These are phyloP conservation scores for Cetraspora pellucida DNA, from an alignment of 192 early-diverging fungal species.

Conservation along the genomic window DNA sequence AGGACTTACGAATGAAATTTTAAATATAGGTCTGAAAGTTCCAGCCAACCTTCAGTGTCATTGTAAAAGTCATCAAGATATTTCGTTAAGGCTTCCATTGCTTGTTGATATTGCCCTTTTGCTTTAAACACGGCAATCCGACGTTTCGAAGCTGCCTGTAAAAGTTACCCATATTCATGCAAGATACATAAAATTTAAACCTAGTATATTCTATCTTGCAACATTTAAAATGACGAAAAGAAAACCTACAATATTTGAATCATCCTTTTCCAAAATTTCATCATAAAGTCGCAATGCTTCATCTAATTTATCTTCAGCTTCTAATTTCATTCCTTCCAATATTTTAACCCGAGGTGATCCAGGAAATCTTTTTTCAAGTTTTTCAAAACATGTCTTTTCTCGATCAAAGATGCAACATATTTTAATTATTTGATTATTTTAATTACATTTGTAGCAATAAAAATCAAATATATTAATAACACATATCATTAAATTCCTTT, in stretches of 20 bases:
- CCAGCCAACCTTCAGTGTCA: conserved; percentile 90
- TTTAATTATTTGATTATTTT: too few species aligned
- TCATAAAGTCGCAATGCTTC: conserved; percentile 74
- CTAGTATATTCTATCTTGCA: too few species aligned
- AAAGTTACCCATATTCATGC: too few species aligned
- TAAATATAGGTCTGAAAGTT: conserved; percentile 78
- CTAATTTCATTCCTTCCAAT: conserved; percentile 77
- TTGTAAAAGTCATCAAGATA: conserved; percentile 85
- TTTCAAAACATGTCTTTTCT: conserved; percentile 56
- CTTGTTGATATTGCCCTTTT: conserved; percentile 66
- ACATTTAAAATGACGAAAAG: too few species aligned
- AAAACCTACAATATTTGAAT: conserved; percentile 68
- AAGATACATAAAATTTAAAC: too few species aligned
- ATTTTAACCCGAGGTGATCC: conserved; percentile 70
- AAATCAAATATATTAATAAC: not conserved
- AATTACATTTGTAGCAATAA: not conserved
- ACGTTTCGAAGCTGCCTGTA: conserved; percentile 69
- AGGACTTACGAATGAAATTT: conserved; percentile 57
- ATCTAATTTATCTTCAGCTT: conserved; percentile 71
- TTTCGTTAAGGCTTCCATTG: conserved; percentile 68
- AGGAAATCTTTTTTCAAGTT: conserved; percentile 66
- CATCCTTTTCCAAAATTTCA: conserved; percentile 73
- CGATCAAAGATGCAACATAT: not conserved
- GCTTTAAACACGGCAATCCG: conserved; percentile 73
- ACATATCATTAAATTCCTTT: not conserved